Conservation (phyloP, 768 basidiomycete genomes). For the Daedaleopsis sinensis region DNA sequence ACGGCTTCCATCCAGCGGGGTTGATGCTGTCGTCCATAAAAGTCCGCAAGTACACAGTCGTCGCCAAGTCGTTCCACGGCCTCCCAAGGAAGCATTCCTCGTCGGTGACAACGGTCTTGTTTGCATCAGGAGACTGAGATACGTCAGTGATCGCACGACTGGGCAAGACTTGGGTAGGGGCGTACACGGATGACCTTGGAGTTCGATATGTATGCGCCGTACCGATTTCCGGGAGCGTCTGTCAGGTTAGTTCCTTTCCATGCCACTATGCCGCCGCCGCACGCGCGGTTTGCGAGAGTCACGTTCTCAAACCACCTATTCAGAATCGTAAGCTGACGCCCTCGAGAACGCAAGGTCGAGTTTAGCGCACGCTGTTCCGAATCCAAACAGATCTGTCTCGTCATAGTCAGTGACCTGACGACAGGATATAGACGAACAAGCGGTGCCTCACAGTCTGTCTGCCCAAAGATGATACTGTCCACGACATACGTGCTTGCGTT, state of each 20-base stretch:
- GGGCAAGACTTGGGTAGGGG: constrained; percentile 19
- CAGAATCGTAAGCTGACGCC: not conserved
- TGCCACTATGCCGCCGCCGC: constrained; percentile 66
- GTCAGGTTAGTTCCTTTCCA: constrained; percentile 64
- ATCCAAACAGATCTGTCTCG: constrained; percentile 55
- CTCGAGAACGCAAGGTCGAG: not conserved
- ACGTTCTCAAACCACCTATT: constrained; percentile 62
- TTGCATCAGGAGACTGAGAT: constrained; percentile 61
- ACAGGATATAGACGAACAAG: too few relatives aligned
- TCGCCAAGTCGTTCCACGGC: constrained; percentile 65
- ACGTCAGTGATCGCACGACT: not conserved
- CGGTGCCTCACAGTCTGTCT: constrained; percentile 69
- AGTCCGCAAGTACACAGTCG: constrained; percentile 54
- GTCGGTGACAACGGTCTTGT: constrained; percentile 46
- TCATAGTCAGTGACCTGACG: too few relatives aligned
- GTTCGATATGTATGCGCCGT: constrained; percentile 58
- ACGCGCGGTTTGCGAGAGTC: constrained; percentile 60
- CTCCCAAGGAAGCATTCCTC: constrained; percentile 60
- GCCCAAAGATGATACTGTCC: constrained; percentile 64
- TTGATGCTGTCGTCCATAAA: constrained; percentile 61
- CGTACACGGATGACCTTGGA: constrained; percentile 54
- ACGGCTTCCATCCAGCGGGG: constrained; percentile 55
- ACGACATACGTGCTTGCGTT: constrained; percentile 61
- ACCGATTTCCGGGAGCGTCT: constrained; percentile 51
- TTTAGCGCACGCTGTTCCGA: constrained; percentile 55